These are phyloP conservation scores for Chaetomiaceae sp. DNA, from an alignment of 2,329 filamentous ascomycete genomes.

Conservation along the genomic window DNA sequence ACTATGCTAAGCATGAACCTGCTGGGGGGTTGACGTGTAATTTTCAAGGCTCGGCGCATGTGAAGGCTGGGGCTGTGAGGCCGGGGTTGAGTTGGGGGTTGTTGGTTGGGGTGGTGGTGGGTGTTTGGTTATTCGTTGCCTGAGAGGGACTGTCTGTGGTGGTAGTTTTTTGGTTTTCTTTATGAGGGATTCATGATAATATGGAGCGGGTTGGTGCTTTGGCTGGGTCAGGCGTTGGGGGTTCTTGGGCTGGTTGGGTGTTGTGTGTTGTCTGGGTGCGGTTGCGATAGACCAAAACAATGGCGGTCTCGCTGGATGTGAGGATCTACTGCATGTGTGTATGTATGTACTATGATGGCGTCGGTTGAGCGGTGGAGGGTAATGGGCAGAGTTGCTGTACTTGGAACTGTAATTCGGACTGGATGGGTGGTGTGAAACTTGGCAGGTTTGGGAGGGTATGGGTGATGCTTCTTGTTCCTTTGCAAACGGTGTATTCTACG, in stretches of 20 bases:
- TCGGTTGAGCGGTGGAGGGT: no score
- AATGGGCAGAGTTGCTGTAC: no score
- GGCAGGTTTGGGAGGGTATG: no score
- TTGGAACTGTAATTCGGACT: no score
- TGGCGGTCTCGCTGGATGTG: not conserved
- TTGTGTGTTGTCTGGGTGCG: not conserved
- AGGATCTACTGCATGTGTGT: no score
- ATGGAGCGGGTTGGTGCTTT: not conserved
- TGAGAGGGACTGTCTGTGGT: not conserved
- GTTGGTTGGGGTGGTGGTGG: conserved; percentile 9
- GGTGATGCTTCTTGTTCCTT: no score
- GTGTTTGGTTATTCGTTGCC: not conserved
- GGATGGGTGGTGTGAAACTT: no score
- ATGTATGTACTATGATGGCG: no score
- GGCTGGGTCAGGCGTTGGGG: conserved; percentile 2
- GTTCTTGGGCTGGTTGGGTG: not conserved
- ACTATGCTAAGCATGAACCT: conserved; percentile 37
- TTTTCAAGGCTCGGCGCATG: conserved; percentile 56
- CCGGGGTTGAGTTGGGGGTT: conserved; percentile 25
- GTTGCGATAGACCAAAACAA: not conserved
- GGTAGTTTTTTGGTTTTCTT: not conserved
- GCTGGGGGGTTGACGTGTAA: conserved; percentile 46
- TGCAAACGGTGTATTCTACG: no score
- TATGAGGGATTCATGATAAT: not conserved
- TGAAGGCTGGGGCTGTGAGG: conserved; percentile 34